A percentile compares a stretch with the other conserved stretches of the same genome.
These are phyloP conservation scores for Trametes maxima DNA, from an alignment of 768 basidiomycete species.

Conservation along the genomic window DNA sequence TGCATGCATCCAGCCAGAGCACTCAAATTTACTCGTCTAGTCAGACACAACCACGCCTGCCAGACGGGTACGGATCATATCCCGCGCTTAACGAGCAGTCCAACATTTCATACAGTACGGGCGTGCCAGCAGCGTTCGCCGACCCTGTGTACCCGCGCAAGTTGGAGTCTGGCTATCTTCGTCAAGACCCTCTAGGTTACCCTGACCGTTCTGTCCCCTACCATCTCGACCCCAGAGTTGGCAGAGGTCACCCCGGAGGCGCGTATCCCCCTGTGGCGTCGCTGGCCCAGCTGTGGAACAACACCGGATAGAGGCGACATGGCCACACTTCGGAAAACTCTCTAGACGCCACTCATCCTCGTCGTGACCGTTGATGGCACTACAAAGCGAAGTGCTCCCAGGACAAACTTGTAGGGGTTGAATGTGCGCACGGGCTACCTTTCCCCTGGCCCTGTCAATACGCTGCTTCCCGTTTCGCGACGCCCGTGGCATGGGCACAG, in stretches of 20 bases:
- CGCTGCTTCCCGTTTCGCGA: no score
- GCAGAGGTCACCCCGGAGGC: neutral
- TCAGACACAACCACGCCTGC: constrained; percentile 11
- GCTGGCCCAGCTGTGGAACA: constrained; percentile 23
- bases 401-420: neutral
- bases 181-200: constrained; percentile 11
- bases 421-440: no score
- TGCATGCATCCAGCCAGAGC: neutral
- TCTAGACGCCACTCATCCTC: neutral
- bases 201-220: constrained; percentile 10
- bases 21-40: constrained; percentile 2
- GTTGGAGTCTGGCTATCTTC: constrained; percentile 7
- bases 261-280: constrained; percentile 10
- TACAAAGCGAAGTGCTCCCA: neutral
- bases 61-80: constrained; percentile 19
- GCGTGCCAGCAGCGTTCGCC: constrained; percentile 22
- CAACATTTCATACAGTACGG: constrained; percentile 16
- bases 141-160: constrained; percentile 23
- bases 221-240: constrained; percentile 9
- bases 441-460: no score
- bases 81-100: constrained; percentile 14
- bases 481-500: no score
- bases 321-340: neutral
- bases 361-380: neutral
- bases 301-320: constrained; percentile 9